Base-by-base conservation (phyloP, 1,139 yeast genomes). In the Geotrichum klebahnii region DNA sequence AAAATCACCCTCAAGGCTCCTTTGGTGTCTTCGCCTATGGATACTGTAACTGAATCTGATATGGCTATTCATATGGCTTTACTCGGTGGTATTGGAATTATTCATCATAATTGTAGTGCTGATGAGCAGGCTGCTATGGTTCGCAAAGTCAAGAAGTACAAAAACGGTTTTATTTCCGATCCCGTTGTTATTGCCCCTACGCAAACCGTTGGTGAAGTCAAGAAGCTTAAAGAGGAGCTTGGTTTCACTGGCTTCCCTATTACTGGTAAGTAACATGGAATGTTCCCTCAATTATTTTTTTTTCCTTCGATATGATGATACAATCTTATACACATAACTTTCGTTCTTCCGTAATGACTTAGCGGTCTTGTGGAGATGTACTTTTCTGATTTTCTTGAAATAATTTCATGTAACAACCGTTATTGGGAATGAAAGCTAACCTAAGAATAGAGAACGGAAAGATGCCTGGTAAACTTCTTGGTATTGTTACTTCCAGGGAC, bases 291-390 rank as follows among this genome's bases (percentile, higher is more conserved):
- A n/a, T 38, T 45, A 40, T 38, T 26, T 29, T 14, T 32, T 50
- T 12, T 33, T 26, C 52, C 48, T 36, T 36, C 45, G 28, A 48
- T 48, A 48, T 51, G 59, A 51, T 43, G 48, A 50, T 44, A 95
- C 81, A 75, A 71, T 69, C 68, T 53, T 61, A 64, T 62, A 61
- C 66, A 61, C 69, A 76, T 87, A 89, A 92, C 97, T 92, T 92
- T 92, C 98, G 97, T 92, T 92, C 98, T 92, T 84, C 98, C 96
- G 97, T 59, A 84, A 66, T 70, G 95, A 85, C 87, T 94, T 83
- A 82, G 84, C 95, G 95, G 90, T 86, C 96, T 79, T 88, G 97
- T 73, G 95, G 97, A 89, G 59, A 74, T 61, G 61, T 72, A 67
- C 66, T 68, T 64, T 61, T 61, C 79, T 76, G 80, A 74, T 53